Base-by-base conservation (phyloP, 2,329 filamentous ascomycete genomes). In the Chrysosphaeria jannelii region DNA sequence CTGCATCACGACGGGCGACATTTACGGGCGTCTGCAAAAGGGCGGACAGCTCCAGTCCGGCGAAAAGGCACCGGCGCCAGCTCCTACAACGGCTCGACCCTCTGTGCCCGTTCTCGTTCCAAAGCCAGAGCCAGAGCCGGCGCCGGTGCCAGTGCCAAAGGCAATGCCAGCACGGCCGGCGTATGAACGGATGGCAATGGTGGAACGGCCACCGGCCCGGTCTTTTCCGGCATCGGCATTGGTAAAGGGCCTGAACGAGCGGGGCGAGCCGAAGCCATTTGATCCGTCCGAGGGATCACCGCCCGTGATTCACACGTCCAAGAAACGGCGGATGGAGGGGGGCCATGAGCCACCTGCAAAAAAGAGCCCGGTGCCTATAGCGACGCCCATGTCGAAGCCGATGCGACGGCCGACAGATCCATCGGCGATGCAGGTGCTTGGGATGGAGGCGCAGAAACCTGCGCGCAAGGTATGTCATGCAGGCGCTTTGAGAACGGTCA, bases 1-100 rank as follows among this genome's bases (percentile, higher is more conserved):
- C 30, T 50, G 67, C 7, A 90, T 85, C 40, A 90, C 74, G 0
- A 54, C 60, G 20, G 79, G 58, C 5, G 47, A 62, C 27, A 44
- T 63, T 22, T 25, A 60, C 24, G 39, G 41, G n/a, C n/a, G n/a
- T 10, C 41, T 57, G 39, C 47, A 63, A 14, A 27, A 27, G 15
- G 20, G 22, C 10, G 24, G 16, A n/a, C 9, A 9, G 13, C 9
- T 23, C 23, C 18, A 23, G 25, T 26, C 18, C 14, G 18, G 8
- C 10, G 21, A 8, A 19, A 22, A 18, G 9, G 12, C 21, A 21
- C 20, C 16, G 21, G 14, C 19, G n/a, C n/a, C n/a, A n/a, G 18
- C 18, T 19, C 4, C 10, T 10, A 20, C 14, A 13, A 14, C 14
- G 14, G 22, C 13, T 12, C 25, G 18, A 19, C 25, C 22, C 19